A percentile compares a stretch with the other conserved stretches of the same genome.
phyloP scores from a whole-genome alignment of 83 land plant species.

The Diphasiastrum complanatum region DNA sequence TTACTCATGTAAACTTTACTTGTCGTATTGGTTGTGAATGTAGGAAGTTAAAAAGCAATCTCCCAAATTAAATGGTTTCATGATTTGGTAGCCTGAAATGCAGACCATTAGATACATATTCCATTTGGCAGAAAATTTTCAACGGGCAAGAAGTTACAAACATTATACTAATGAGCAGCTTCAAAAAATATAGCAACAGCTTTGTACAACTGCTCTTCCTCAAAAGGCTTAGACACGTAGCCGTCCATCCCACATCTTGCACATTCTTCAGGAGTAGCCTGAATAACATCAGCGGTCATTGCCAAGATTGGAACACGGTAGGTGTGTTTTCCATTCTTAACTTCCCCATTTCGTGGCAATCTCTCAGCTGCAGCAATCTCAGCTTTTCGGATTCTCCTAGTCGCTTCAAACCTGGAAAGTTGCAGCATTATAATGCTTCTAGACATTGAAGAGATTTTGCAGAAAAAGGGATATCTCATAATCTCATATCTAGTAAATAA shows the following conservation, averaged over 20 bases:
- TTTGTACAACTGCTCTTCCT: conserved; percentile 62
- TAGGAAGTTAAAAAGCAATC: too few species aligned
- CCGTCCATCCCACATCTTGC: conserved; percentile 65
- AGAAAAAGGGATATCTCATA: neutral
- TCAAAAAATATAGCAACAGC: too few species aligned
- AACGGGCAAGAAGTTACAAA: too few species aligned
- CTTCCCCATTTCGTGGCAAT: conserved; percentile 32
- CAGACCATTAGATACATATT: too few species aligned
- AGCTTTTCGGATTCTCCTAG: conserved; percentile 36
- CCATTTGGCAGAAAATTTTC: too few species aligned
- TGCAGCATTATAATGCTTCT: neutral
- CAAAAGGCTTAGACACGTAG: conserved; percentile 65
- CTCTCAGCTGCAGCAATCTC: conserved; percentile 20
- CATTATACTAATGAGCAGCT: too few species aligned
- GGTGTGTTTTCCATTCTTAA: conserved; percentile 18
- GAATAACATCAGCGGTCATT: conserved; percentile 83
- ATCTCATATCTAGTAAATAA: neutral
- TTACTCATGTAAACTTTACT: too few species aligned
- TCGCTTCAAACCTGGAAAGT: conserved; percentile 63
- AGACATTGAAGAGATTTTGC: neutral
- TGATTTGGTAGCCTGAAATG: too few species aligned
- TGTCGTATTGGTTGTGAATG: too few species aligned
- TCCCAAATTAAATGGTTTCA: too few species aligned
- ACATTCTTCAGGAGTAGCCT: conserved; percentile 56
- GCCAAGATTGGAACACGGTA: conserved; percentile 71